These are phyloP conservation scores for Solanum hybrid DNA, from an alignment of 305 asterid genomes.

Conservation along the genomic window DNA sequence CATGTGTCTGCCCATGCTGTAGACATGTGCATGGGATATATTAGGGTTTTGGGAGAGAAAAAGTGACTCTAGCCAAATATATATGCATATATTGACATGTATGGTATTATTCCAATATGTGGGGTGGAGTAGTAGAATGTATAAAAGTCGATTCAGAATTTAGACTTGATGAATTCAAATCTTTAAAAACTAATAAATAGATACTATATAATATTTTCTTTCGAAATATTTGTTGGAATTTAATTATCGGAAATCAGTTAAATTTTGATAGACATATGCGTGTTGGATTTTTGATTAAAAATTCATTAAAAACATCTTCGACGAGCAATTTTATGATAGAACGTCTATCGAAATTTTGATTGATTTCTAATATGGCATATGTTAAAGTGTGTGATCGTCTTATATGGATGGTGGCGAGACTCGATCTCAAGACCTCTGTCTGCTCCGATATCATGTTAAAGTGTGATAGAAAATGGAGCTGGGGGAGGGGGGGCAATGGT, in stretches of 20 bases:
- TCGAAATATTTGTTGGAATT: not conserved
- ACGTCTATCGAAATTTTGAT: not conserved
- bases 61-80: conserved; percentile 20
- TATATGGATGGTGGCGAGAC: too few relatives aligned
- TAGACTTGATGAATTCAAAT: conserved; percentile 13
- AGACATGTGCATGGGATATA: conserved; percentile 23
- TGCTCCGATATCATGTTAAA: not conserved
- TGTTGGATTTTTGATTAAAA: not conserved
- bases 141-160: not conserved
- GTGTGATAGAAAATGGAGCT: too few relatives aligned
- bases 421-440: accelerated
- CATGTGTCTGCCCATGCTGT: conserved; percentile 66
- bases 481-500: not conserved
- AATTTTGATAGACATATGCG: too few relatives aligned
- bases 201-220: too few relatives aligned
- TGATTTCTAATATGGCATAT: not conserved
- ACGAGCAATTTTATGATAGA: not conserved
- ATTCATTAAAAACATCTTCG: not conserved
- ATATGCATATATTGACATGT: not conserved
- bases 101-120: not conserved
- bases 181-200: conserved; percentile 6
- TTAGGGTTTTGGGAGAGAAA: conserved; percentile 1
- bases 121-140: not conserved
- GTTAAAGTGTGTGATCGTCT: not conserved
- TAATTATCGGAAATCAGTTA: not conserved